A percentile compares a stretch with the other conserved stretches of the same genome.
These are phyloP conservation scores for Moesziomyces sp. DNA, from an alignment of 1,284 basidiomycete species.

Conservation along the genomic window DNA sequence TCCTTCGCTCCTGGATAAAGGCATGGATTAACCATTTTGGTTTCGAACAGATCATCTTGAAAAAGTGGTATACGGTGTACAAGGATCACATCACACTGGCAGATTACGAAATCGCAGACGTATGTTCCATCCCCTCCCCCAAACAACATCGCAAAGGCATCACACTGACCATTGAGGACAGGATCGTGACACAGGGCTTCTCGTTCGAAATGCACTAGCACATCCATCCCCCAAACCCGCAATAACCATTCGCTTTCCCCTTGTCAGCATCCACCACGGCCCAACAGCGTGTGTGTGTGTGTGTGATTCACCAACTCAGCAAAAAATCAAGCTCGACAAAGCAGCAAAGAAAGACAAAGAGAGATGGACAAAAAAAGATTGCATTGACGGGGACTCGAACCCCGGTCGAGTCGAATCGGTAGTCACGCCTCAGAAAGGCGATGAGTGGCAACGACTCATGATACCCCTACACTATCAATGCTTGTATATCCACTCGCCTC, in stretches of 20 bases:
- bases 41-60: conserved; percentile 80
- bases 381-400: conserved; percentile 60
- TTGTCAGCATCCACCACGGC: no score
- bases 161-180: no score
- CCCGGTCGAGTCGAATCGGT: conserved; percentile 52
- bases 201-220: conserved; percentile 43
- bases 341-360: background rate
- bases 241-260: background rate
- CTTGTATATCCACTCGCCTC: background rate
- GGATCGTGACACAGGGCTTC: conserved; percentile 20
- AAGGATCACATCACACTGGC: conserved; percentile 80
- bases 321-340: background rate
- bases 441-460: conserved; percentile 48
- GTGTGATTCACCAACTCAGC: background rate
- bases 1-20: background rate
- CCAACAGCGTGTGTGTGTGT: no score
- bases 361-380: conserved; percentile 11
- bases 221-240: background rate
- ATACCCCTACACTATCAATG: conserved; percentile 51
- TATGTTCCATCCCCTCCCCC: conserved; percentile 5
- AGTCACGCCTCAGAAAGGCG: conserved; percentile 9
- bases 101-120: conserved; percentile 78
- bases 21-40: no score
- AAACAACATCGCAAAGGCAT: no score
- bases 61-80: conserved; percentile 80